Percentiles rank a stretch among this genome's conserved stretches.
phyloP scores from a whole-genome alignment of 441 rosid genomes.

The Pelargonium citronellum region DNA sequence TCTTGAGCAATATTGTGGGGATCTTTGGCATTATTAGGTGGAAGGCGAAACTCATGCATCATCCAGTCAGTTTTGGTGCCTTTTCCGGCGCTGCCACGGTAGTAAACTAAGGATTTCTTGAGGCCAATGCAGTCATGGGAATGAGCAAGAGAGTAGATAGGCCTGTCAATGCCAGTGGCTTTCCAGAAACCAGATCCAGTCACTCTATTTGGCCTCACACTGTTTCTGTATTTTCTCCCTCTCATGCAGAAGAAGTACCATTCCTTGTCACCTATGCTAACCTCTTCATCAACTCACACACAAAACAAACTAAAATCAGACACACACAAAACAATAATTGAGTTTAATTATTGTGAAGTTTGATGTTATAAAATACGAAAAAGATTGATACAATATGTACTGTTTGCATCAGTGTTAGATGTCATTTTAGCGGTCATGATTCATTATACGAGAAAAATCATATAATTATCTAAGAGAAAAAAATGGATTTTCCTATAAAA shows the following conservation, averaged over 20 bases:
- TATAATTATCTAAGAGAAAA: no score
- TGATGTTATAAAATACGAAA: no score
- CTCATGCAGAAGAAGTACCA: conserved; percentile 53
- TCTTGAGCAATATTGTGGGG: conserved; percentile 20
- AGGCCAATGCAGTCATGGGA: conserved; percentile 43
- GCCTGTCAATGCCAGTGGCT: conserved; percentile 58
- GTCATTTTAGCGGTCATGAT: no score
- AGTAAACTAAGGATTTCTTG: conserved; percentile 53
- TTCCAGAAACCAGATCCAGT: conserved; percentile 66
- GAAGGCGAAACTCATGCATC: conserved; percentile 54
- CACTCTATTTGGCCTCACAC: conserved; percentile 52
- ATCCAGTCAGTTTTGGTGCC: conserved; percentile 52
- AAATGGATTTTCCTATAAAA: no score
- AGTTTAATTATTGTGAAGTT: no score
- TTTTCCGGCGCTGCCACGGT: conserved; percentile 46
- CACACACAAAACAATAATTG: no score
- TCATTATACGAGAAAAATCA: no score
- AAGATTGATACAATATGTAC: no score
- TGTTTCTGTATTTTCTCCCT: conserved; percentile 56
- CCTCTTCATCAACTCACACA: conserved; percentile 27
- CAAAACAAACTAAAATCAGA: neutral
- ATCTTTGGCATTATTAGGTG: conserved; percentile 14
- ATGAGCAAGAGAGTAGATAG: conserved; percentile 30
- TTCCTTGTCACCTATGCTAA: conserved; percentile 42
- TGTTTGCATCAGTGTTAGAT: no score